Evolutionary conservation across 208 protist genomes (phyloP), one percentile per base, ranked within the genome.

Genomic region (Leishmania amazonensis): DNA sequence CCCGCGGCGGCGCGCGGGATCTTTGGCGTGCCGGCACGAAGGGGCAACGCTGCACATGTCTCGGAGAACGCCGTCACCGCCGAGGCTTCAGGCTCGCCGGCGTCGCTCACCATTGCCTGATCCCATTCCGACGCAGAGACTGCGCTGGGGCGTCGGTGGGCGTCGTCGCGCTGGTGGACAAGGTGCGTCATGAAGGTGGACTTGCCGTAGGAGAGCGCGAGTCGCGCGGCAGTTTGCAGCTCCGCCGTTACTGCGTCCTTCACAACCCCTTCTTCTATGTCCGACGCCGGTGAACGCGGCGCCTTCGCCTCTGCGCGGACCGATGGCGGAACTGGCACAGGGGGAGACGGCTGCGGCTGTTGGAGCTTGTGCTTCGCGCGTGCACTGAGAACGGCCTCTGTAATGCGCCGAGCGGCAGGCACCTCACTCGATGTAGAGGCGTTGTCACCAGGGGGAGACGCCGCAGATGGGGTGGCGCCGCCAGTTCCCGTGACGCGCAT

Each of bases 111-210:
- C 62, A 80, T 83, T 11, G 78, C 45, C 38, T 53, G 72, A 40
- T 80, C 80, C 78, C 77, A 84, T 54, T 83, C 78, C 64, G 62
- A 73, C 15, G 60, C 65, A 21, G 76, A 73, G 77, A 71, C 49
- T 7, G 68, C 45, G 76, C 80, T 53, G 15, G 75, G 76, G 60
- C 51, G 78, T 54, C 31, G 68, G 75, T 17, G n/a, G 53, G 67
- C 47, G 13, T 51, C 15, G 75, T 84, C 60, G 49, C 81, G 79
- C 65, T 89, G 82, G 76, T 89, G 85, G 9, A 83, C 83, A 1
- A 86, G 60, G 80, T 89, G 85, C 17, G 82, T 84, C 31, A 86
- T 67, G 11, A 81, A 85, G 7, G 85, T 82, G 24, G 85, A 78
- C 67, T 80, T 86, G 47, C 81, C 85, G 35, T 62, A 85, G 28